Base-by-base conservation (phyloP, 257 asterid species). In the Jacaranda copaia region DNA sequence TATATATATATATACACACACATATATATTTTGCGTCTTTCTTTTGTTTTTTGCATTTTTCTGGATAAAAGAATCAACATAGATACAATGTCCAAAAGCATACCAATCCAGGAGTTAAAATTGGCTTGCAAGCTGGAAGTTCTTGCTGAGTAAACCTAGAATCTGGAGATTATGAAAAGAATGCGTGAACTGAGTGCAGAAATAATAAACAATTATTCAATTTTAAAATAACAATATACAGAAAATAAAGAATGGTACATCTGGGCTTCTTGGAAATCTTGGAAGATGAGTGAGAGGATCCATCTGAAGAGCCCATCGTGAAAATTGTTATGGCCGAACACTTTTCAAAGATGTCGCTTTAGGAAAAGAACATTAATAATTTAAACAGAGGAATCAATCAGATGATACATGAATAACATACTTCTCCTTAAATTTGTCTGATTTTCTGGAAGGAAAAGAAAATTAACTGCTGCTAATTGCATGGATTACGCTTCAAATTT, bases 121-220 rank as follows among this genome's bases (percentile, higher is more conserved):
- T 93, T 57, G 98, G 98, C 72, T 91, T 93, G 88, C 94, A 93
- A 73, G 98, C 96, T 4, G 98, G 97, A 79, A 93, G 96, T 79
- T 93, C 98, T 86, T 93, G 97, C 85, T 92, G 98, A 15, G 96
- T 88, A 77, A 93, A 93, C 87, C 85, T 91, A 1, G 97, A 93
- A 93, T 91, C 98, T 93, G 84, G 68, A 83, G 65, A 57, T 14
- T 39, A 42, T 58, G 59, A 10, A 25, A 43, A 38, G 15, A 6
- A 68, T 53, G 19, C 1, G 51, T n/a, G 0, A 72, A 53, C 32
- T 48, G 1, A 36, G 19, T 52, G 68, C 16, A 77, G 0, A 59
- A 8, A 40, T 0, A 56, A 18, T 4, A 32, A 16, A 38, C 2
- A 57, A 74, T 45, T 4, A 36, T 19, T 1, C 13, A 64, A 40